Conservation (phyloP, 352 stramenopile genomes). For the Stephanocyclus meneghinianus region DNA sequence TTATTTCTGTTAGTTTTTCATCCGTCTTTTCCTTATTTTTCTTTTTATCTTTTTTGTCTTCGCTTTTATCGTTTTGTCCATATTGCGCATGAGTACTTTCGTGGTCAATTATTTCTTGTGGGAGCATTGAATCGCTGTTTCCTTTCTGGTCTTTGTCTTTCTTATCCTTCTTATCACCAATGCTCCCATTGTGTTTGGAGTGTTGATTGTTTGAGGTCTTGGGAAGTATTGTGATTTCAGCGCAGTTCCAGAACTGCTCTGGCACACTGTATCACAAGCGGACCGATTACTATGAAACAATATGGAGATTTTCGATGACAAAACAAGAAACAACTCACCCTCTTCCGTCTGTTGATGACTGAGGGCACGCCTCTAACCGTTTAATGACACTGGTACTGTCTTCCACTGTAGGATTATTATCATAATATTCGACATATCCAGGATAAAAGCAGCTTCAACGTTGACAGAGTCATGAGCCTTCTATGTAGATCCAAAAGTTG, state of each 20-base stretch:
- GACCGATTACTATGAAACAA: neutral
- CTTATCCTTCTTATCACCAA: neutral
- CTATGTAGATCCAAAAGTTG: neutral
- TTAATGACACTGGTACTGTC: neutral
- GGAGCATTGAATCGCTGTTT: neutral
- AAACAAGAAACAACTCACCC: neutral
- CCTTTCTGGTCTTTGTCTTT: conserved; percentile 1
- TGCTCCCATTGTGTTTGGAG: neutral
- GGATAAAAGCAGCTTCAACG: conserved; percentile 7
- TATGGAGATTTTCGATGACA: neutral
- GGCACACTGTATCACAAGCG: neutral
- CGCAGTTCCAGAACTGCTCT: conserved; percentile 16
- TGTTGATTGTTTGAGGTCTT: neutral
- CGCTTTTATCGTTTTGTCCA: neutral
- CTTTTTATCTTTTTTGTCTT: no score
- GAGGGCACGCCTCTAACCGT: neutral
- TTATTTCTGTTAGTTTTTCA: neutral
- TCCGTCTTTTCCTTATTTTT: no score
- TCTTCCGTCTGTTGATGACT: conserved; percentile 3
- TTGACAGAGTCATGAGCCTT: neutral
- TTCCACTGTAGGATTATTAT: neutral
- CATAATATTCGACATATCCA: conserved; percentile 17
- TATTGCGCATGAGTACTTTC: no score
- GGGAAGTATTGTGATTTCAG: conserved; percentile 12
- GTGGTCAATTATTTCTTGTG: neutral